These are phyloP conservation scores for Simmondsia chinensis DNA, from an alignment of 148 eudicot species.

Conservation along the genomic window DNA sequence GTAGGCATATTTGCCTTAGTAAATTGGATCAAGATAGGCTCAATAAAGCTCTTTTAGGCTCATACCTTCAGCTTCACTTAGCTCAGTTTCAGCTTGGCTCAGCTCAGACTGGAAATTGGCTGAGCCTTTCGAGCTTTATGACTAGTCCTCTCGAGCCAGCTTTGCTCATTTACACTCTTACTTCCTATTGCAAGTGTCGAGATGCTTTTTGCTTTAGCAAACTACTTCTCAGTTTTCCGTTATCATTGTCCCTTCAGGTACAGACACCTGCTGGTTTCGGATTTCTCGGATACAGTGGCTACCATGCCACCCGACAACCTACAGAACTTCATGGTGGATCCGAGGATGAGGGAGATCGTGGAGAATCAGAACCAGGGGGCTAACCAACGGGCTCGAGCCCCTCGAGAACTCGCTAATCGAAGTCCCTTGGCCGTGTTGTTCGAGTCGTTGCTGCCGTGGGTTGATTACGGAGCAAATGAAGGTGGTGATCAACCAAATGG, in stretches of 20 bases:
- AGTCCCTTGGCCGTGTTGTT: slow-evolving; percentile 69
- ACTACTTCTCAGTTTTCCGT: too few relatives aligned
- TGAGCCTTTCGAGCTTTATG: too few relatives aligned
- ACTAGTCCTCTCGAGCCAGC: neutral
- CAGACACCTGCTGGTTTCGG: slow-evolving; percentile 60
- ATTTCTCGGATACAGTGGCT: slow-evolving; percentile 79
- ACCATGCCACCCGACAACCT: slow-evolving; percentile 88
- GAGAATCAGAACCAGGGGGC: slow-evolving; percentile 39
- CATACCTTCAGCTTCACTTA: neutral
- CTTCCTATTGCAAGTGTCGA: too few relatives aligned
- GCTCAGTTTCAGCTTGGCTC: too few relatives aligned
- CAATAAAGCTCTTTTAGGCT: neutral
- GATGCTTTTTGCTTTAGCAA: too few relatives aligned
- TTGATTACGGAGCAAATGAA: slow-evolving; percentile 41
- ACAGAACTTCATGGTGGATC: slow-evolving; percentile 78
- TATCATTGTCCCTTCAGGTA: slow-evolving; percentile 44
- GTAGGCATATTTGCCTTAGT: neutral
- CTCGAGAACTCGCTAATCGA: slow-evolving; percentile 61
- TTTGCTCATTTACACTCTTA: neutral
- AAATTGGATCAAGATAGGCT: neutral
- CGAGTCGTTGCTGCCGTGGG: slow-evolving; percentile 86
- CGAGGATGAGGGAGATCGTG: slow-evolving; percentile 36
- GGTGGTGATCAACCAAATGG: slow-evolving; percentile 25
- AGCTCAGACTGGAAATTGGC: too few relatives aligned
- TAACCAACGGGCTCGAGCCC: slow-evolving; percentile 34